Conservation (phyloP, 495 filamentous ascomycete species). For the Paragyromitra xinjiangensis region DNA sequence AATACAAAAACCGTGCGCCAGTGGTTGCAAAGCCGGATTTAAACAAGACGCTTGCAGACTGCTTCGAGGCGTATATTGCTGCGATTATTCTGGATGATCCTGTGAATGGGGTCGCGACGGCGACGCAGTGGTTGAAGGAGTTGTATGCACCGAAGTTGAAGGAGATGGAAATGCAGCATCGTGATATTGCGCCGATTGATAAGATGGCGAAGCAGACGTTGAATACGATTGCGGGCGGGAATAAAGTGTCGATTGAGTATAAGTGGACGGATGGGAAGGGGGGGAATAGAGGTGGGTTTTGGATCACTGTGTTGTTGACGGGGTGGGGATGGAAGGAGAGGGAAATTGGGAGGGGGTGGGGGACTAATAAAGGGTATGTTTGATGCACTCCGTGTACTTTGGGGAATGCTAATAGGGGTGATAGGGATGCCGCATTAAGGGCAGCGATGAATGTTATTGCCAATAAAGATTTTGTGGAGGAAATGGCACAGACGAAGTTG, state of each 20-base stretch:
- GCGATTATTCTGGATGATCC: slow-evolving; percentile 51
- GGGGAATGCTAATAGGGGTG: not conserved
- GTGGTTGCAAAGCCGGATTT: slow-evolving; percentile 22
- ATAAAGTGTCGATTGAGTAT: slow-evolving; percentile 49
- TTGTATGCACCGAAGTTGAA: slow-evolving; percentile 54
- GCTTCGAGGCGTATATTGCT: slow-evolving; percentile 57
- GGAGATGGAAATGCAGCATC: slow-evolving; percentile 44
- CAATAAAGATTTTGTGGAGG: slow-evolving; percentile 47
- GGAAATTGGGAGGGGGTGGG: slow-evolving; percentile 55
- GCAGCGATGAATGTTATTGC: slow-evolving; percentile 55
- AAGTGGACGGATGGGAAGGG: slow-evolving; percentile 53
- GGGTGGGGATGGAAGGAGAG: slow-evolving; percentile 53
- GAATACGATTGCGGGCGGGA: slow-evolving; percentile 53
- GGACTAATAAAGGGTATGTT: slow-evolving; percentile 51
- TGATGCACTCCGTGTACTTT: not conserved
- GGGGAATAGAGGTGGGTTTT: slow-evolving; percentile 56
- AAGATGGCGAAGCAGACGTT: slow-evolving; percentile 57
- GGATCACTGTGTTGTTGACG: slow-evolving; percentile 53
- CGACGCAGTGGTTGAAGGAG: slow-evolving; percentile 44
- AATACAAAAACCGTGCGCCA: not conserved
- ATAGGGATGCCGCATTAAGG: slow-evolving; percentile 53
- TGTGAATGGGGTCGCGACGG: slow-evolving; percentile 31
- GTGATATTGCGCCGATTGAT: slow-evolving; percentile 40
- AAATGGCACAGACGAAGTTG: slow-evolving; percentile 41
- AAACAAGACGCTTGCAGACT: slow-evolving; percentile 55